phyloP scores from a whole-genome alignment of 371 early-diverging fungal species.

The Rhizopus stolonifer region DNA sequence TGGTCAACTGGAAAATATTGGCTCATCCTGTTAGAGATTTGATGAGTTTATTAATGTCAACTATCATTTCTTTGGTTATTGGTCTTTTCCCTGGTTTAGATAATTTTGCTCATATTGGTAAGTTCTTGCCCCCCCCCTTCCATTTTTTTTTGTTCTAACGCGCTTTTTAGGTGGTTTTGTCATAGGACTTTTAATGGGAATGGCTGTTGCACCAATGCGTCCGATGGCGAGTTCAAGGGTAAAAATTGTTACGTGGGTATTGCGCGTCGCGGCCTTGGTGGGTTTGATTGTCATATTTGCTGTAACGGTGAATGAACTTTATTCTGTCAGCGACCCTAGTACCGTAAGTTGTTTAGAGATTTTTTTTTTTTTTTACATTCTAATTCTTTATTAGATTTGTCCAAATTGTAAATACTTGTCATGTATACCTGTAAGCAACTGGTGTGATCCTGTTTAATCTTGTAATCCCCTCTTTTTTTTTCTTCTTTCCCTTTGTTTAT shows the following conservation, averaged over 20 bases:
- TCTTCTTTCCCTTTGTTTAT: not conserved
- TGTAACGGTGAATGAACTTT: constrained; percentile 47
- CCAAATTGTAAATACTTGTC: constrained; percentile 48
- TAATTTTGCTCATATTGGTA: constrained; percentile 75
- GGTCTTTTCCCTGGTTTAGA: constrained; percentile 78
- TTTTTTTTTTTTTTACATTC: not conserved
- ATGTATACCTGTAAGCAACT: constrained; percentile 38
- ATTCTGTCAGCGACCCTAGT: constrained; percentile 38
- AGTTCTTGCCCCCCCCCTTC: not conserved
- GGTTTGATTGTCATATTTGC: constrained; percentile 41
- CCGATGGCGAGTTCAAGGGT: constrained; percentile 35
- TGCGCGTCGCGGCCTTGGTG: constrained; percentile 39
- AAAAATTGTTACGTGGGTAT: constrained; percentile 37
- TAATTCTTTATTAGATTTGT: constrained; percentile 42
- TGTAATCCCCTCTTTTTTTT: constrained; percentile 1
- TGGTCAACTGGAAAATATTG: constrained; percentile 78
- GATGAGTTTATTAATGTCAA: constrained; percentile 61
- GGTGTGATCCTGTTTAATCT: constrained; percentile 26
- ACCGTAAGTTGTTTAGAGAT: constrained; percentile 27
- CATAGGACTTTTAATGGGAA: constrained; percentile 52
- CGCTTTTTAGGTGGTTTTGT: constrained; percentile 61
- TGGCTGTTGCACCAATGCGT: constrained; percentile 50
- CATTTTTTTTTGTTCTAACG: constrained; percentile 38
- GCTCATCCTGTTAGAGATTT: constrained; percentile 68
- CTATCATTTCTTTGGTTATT: constrained; percentile 65